phyloP scores from a whole-genome alignment of 495 filamentous ascomycete genomes.

The Mycothermus thermophilus region DNA sequence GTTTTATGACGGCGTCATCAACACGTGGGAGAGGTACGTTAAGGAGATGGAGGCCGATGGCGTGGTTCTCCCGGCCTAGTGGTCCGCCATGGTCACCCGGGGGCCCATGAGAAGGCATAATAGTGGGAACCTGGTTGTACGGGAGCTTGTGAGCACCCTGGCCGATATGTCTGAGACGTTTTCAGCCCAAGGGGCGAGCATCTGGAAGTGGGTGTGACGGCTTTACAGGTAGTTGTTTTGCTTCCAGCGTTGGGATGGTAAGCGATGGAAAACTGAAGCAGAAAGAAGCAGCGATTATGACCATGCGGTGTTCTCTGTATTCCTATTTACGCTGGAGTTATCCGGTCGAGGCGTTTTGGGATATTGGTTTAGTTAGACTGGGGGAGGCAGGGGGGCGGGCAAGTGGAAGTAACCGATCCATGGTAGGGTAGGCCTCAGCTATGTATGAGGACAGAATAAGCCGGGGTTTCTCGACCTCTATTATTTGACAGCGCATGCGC shows the following conservation, averaged over 20 bases:
- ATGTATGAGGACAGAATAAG: no score
- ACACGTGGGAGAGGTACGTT: slow-evolving; percentile 83
- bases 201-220: no score
- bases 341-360: neutral
- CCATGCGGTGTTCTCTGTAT: neutral
- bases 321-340: neutral
- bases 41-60: slow-evolving; percentile 70
- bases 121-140: neutral
- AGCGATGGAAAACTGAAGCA: no score
- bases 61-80: slow-evolving; percentile 20
- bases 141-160: neutral
- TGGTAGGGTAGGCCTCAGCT: no score
- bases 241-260: no score
- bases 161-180: no score
- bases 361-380: neutral
- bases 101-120: neutral
- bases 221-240: no score
- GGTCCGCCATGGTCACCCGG: neutral
- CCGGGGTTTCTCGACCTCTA: no score
- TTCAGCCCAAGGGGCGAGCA: no score
- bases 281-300: neutral
- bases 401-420: no score
- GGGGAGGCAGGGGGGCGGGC: neutral
- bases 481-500: no score
- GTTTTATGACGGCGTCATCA: slow-evolving; percentile 67